Evolutionary conservation across 129 eudicot species (phyloP).

Genomic region (Kitagawia praeruptora): DNA sequence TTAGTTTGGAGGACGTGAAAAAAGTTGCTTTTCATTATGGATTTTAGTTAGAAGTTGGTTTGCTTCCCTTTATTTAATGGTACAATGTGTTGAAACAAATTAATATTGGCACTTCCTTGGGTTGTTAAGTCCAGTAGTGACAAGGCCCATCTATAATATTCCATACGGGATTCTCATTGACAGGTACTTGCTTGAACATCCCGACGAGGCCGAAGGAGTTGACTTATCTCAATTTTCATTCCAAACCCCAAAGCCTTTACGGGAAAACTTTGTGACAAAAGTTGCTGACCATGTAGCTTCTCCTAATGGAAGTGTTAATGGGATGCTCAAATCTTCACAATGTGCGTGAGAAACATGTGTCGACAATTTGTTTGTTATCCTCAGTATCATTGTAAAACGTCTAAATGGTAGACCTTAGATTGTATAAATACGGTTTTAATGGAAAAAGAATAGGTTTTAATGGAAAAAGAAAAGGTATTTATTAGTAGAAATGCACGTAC

Average conservation of each 20-base stretch:
- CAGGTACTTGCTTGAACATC: slow-evolving; percentile 61
- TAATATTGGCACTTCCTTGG: neutral
- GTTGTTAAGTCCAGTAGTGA: neutral
- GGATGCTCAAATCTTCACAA: slow-evolving; percentile 26
- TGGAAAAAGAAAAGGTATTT: neutral
- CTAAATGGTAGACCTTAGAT: neutral
- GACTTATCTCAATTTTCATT: slow-evolving; percentile 60
- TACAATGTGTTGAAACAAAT: neutral
- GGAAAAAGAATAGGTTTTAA: neutral
- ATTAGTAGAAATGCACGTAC: neutral
- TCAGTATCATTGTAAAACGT: neutral
- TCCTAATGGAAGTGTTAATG: neutral
- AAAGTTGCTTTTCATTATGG: slow-evolving; percentile 69
- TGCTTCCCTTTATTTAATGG: neutral
- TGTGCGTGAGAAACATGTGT: slow-evolving; percentile 22
- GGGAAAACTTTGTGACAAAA: slow-evolving; percentile 53
- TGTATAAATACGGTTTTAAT: neutral
- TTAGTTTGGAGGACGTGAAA: slow-evolving; percentile 97
- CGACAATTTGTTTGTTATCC: neutral
- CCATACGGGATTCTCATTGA: slow-evolving; percentile 3
- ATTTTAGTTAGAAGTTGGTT: slow-evolving; percentile 43
- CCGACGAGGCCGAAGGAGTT: slow-evolving; percentile 49
- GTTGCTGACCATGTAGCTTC: slow-evolving; percentile 19
- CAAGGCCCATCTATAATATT: neutral
- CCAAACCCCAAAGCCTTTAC: slow-evolving; percentile 78